A percentile compares a stretch with the other conserved stretches of the same genome.
phyloP scores from a whole-genome alignment of 306 rosid species.

The Quillaja saponaria region DNA sequence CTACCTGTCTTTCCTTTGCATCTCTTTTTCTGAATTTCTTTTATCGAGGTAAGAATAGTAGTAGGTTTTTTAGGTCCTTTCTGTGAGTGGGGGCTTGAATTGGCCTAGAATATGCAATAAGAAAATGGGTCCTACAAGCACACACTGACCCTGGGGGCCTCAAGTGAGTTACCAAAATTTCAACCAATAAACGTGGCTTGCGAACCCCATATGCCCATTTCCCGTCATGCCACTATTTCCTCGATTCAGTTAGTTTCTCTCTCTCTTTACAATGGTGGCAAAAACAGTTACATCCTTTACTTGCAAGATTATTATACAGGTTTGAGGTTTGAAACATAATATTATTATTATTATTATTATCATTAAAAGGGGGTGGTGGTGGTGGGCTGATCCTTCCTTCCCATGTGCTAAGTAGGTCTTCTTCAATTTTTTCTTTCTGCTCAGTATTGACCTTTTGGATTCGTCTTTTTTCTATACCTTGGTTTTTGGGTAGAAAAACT shows the following conservation, averaged over 20 bases:
- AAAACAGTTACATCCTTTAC: constrained; percentile 36
- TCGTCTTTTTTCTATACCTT: constrained; percentile 10
- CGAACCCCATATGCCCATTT: constrained; percentile 33
- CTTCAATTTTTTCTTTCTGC: constrained; percentile 17
- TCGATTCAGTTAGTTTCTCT: neutral
- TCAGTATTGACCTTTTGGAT: constrained; percentile 34
- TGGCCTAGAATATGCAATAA: constrained; percentile 12
- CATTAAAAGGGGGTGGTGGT: no score
- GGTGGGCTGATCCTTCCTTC: constrained; percentile 38
- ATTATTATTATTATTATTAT: constrained; percentile 43
- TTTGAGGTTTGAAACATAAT: constrained; percentile 43
- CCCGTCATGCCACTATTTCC: constrained; percentile 30
- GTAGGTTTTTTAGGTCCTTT: constrained; percentile 8
- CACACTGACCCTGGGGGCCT: constrained; percentile 25
- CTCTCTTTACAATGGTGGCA: constrained; percentile 25
- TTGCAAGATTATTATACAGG: constrained; percentile 23
- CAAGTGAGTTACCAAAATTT: neutral
- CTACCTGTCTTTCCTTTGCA: neutral
- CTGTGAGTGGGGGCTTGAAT: neutral
- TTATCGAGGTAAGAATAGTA: constrained; percentile 19
- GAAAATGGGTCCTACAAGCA: constrained; percentile 30
- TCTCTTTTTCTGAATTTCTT: constrained; percentile 1
- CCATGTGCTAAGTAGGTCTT: constrained; percentile 67
- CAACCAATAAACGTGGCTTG: constrained; percentile 46
- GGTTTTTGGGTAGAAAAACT: constrained; percentile 12